Percentiles rank a stretch among this genome's conserved stretches.
phyloP scores from a whole-genome alignment of 129 eudicot genomes.

The Flaveria trinervia region DNA sequence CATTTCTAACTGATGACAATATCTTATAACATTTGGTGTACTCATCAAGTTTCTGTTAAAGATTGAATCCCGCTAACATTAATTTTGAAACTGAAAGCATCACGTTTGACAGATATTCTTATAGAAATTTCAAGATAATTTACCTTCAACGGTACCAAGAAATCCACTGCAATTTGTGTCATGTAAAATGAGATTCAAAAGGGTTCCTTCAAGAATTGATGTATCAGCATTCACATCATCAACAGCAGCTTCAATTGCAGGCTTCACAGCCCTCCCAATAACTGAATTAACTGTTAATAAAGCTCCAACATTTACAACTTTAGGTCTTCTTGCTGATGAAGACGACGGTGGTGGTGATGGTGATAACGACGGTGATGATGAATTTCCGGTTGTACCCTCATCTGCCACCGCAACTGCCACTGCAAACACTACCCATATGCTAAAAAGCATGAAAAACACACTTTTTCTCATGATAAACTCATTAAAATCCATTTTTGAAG shows the following conservation, averaged over 20 bases:
- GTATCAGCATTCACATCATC: slow-evolving; percentile 74
- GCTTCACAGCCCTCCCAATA: slow-evolving; percentile 77
- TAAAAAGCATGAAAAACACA: slow-evolving; percentile 27
- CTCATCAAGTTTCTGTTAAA: background rate
- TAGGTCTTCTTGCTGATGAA: slow-evolving; percentile 41
- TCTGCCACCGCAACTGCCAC: slow-evolving; percentile 34
- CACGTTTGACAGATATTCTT: background rate
- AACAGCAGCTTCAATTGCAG: slow-evolving; percentile 80
- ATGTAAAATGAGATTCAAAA: slow-evolving; percentile 56
- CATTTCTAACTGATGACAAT: background rate
- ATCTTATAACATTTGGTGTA: background rate
- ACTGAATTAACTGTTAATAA: slow-evolving; percentile 73
- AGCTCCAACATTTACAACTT: slow-evolving; percentile 69
- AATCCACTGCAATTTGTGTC: slow-evolving; percentile 96
- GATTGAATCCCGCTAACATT: background rate
- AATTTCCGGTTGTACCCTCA: slow-evolving; percentile 39
- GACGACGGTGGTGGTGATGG: slow-evolving; percentile 17
- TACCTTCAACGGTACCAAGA: slow-evolving; percentile 85
- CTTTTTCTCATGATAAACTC: slow-evolving; percentile 11
- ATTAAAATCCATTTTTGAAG: slow-evolving; percentile 36
- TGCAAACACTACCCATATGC: slow-evolving; percentile 37
- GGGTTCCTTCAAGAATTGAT: slow-evolving; percentile 51
- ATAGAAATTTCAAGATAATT: background rate
- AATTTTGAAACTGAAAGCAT: background rate
- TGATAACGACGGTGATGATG: background rate